Evolutionary conservation across 2,329 filamentous ascomycete genomes (phyloP).

Genomic region (Fusarium sp.): DNA sequence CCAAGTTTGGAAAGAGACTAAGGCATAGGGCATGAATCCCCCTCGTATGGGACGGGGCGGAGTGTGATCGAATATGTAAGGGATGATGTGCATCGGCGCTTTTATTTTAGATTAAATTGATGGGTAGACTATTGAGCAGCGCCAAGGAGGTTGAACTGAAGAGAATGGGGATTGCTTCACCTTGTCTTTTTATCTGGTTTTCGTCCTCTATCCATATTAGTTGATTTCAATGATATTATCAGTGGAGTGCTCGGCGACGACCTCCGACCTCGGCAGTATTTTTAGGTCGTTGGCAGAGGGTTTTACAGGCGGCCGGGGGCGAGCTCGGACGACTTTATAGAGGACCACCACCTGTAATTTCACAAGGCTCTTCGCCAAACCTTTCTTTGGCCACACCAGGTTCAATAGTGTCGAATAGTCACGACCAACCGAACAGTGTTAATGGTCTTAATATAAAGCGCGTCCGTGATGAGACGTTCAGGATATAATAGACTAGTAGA

Average conservation of each 20-base stretch:
- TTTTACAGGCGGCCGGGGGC: too few relatives aligned
- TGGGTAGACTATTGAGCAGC: neutral
- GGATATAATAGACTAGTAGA: neutral
- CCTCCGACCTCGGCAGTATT: neutral
- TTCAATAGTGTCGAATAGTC: neutral
- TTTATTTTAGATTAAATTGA: neutral
- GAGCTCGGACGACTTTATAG: neutral
- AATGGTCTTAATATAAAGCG: neutral
- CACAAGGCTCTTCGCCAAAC: neutral
- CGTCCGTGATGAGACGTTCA: neutral
- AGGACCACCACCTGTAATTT: neutral
- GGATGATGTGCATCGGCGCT: neutral
- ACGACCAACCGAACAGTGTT: neutral
- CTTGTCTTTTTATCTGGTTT: neutral
- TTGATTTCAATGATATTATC: neutral
- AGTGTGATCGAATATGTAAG: neutral
- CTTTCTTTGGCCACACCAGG: neutral
- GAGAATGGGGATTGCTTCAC: neutral
- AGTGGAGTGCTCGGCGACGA: too few relatives aligned
- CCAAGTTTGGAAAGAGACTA: neutral
- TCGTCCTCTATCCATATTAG: neutral
- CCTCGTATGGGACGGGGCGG: neutral
- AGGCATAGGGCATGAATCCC: neutral
- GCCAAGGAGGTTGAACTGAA: neutral
- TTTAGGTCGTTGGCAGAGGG: neutral